These are phyloP conservation scores for Podospora pseudopauciseta DNA, from an alignment of 495 filamentous ascomycete species.

Conservation along the genomic window DNA sequence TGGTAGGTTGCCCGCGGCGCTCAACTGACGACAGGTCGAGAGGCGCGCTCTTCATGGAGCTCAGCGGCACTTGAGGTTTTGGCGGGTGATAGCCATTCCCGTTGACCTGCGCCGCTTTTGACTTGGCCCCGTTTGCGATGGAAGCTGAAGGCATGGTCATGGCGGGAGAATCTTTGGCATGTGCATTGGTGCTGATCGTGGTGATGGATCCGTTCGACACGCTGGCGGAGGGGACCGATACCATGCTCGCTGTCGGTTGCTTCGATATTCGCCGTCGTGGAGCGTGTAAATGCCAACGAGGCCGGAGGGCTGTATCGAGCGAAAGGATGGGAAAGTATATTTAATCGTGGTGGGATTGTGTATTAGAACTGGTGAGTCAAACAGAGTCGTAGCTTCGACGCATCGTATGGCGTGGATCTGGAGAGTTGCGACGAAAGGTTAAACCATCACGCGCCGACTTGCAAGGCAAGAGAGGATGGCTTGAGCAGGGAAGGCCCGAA, in stretches of 20 bases:
- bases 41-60: constrained; percentile 52
- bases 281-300: background rate
- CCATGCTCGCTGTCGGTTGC: constrained; percentile 33
- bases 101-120: constrained; percentile 43
- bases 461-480: background rate
- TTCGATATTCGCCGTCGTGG: constrained; percentile 3
- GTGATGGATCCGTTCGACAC: constrained; percentile 33
- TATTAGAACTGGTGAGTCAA: background rate
- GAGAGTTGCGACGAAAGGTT: background rate
- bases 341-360: background rate
- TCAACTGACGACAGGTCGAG: constrained; percentile 90
- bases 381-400: background rate
- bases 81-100: constrained; percentile 53
- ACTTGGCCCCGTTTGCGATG: constrained; percentile 38
- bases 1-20: constrained; percentile 73
- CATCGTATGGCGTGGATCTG: background rate
- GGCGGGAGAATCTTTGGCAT: constrained; percentile 48
- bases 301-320: background rate
- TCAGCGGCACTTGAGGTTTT: constrained; percentile 47
- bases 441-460: background rate
- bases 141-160: constrained; percentile 29
- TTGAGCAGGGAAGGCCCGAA: background rate
- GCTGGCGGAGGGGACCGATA: constrained; percentile 39
- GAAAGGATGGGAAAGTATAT: background rate
- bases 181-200: constrained; percentile 38